phyloP scores from a whole-genome alignment of 306 rosid genomes.

The Macrotyloma uniflorum region DNA sequence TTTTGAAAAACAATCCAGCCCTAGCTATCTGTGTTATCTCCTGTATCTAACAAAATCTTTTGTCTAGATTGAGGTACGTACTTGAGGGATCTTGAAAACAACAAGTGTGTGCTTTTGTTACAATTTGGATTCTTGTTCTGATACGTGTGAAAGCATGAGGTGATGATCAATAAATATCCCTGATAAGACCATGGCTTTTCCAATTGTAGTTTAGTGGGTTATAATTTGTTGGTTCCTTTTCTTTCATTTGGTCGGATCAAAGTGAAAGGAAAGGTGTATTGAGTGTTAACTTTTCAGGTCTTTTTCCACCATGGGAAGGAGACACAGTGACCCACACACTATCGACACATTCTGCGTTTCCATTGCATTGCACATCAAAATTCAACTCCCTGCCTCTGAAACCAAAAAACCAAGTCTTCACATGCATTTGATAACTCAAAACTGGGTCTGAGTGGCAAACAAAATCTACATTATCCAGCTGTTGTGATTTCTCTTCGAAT shows the following conservation, averaged over 20 bases:
- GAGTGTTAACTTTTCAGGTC: slow-evolving; percentile 22
- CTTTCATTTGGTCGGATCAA: not conserved
- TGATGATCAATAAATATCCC: not conserved
- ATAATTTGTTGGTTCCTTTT: not conserved
- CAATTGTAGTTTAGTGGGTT: not conserved
- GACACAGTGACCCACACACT: slow-evolving; percentile 41
- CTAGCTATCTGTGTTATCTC: not conserved
- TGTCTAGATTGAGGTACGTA: not conserved
- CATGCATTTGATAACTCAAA: not conserved
- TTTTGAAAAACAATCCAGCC: not conserved
- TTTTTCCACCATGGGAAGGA: slow-evolving; percentile 19
- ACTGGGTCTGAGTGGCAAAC: not conserved
- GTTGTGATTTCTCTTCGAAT: not conserved
- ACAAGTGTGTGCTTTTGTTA: not conserved
- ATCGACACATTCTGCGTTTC: not conserved
- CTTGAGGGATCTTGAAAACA: not conserved
- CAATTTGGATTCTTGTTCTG: not conserved
- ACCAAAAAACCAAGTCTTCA: slow-evolving; percentile 14
- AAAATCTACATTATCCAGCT: not conserved
- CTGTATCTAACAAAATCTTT: not conserved
- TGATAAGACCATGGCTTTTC: not conserved
- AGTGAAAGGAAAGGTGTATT: not conserved
- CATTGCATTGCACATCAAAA: not conserved
- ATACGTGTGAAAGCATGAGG: slow-evolving; percentile 2
- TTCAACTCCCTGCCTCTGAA: slow-evolving; percentile 19